Percentiles rank a stretch among this genome's conserved stretches.
phyloP scores from a whole-genome alignment of 2,329 filamentous ascomycete genomes.

The Cryphonectria nitschkei region DNA sequence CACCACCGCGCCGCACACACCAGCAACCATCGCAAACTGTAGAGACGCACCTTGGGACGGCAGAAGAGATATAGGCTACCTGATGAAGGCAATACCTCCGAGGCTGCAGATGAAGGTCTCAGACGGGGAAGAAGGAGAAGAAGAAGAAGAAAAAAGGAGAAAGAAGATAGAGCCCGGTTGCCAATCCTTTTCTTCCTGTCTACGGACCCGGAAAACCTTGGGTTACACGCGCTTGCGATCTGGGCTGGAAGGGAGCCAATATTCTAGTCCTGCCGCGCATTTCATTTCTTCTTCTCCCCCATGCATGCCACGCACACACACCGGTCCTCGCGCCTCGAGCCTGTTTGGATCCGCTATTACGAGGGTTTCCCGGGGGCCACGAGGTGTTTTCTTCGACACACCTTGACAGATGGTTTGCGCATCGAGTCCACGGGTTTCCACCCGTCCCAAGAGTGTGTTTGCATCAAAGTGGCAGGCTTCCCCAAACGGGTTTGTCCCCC shows the following conservation, averaged over 20 bases:
- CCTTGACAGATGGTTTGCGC: too few relatives aligned
- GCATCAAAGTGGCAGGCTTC: too few relatives aligned
- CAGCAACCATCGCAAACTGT: background rate
- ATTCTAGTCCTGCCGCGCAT: background rate
- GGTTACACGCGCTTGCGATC: background rate
- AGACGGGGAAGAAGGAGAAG: background rate
- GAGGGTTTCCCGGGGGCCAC: background rate
- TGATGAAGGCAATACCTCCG: background rate
- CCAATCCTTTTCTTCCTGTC: background rate
- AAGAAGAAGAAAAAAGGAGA: background rate
- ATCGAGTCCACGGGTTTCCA: too few relatives aligned
- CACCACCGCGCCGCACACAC: background rate
- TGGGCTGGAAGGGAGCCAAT: background rate
- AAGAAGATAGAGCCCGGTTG: background rate
- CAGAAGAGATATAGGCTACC: background rate
- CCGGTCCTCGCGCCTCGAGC: too few relatives aligned
- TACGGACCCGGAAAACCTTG: background rate
- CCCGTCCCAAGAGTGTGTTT: too few relatives aligned
- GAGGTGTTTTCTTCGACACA: too few relatives aligned
- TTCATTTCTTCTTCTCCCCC: background rate
- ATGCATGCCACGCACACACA: background rate
- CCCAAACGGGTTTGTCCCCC: too few relatives aligned
- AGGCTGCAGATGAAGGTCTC: background rate
- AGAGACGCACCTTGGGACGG: background rate
- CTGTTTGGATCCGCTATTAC: background rate